A percentile compares a stretch with the other conserved stretches of the same genome.
These are phyloP conservation scores for Thielaviopsis populi DNA, from an alignment of 2,329 filamentous ascomycete genomes.

Conservation along the genomic window DNA sequence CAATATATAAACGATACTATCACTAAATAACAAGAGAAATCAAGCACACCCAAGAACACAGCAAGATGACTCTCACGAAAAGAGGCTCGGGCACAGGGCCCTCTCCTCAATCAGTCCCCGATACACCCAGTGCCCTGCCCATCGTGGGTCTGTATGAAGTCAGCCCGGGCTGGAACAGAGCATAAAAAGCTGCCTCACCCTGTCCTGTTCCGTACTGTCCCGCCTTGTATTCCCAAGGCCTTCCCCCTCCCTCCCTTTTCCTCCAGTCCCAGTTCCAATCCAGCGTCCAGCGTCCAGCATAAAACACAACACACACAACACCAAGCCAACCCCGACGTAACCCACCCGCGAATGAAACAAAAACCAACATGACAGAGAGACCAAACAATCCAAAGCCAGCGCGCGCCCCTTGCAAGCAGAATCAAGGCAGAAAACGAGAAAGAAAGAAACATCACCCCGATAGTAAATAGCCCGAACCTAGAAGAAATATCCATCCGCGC, in stretches of 20 bases:
- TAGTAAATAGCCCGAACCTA: constrained; percentile 5
- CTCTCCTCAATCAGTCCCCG: not conserved
- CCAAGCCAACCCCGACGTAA: not conserved
- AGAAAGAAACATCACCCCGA: constrained; percentile 7
- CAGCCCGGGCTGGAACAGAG: not conserved
- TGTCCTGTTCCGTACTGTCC: not conserved
- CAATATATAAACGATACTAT: not conserved
- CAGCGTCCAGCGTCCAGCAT: not conserved
- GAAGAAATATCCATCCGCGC: not conserved
- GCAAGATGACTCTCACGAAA: no score
- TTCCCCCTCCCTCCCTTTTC: not conserved
- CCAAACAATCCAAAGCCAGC: not conserved
- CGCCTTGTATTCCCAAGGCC: not conserved
- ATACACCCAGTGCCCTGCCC: not conserved
- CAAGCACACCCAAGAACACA: not conserved
- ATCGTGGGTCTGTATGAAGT: not conserved
- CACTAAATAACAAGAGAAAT: not conserved
- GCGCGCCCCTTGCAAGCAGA: not conserved
- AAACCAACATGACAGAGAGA: not conserved
- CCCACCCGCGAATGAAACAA: not conserved
- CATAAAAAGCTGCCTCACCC: not conserved
- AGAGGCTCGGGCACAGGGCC: no score
- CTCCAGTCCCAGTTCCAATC: not conserved
- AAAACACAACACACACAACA: not conserved
- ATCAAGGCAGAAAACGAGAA: constrained; percentile 3